A percentile compares a stretch with the other conserved stretches of the same genome.
Evolutionary conservation across 2,329 filamentous ascomycete genomes (phyloP).

Genomic region (Colletotrichum salicis): DNA sequence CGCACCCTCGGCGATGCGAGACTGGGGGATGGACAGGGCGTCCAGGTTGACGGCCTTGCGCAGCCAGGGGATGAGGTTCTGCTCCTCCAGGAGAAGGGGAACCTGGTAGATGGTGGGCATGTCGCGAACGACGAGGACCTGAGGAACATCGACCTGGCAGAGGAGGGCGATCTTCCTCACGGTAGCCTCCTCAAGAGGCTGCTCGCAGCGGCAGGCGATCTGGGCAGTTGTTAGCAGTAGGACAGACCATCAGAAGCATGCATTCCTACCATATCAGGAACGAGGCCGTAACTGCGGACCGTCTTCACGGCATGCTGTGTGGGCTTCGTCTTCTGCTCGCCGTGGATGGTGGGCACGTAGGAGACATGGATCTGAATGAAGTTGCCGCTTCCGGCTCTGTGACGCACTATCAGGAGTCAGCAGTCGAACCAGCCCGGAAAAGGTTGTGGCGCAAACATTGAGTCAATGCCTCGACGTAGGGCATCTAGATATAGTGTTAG

Average conservation of each 20-base stretch:
- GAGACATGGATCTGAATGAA: slow-evolving; percentile 92
- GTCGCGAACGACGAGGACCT: slow-evolving; percentile 90
- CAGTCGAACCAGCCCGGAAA: not conserved
- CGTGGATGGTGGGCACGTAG: slow-evolving; percentile 77
- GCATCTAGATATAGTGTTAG: slow-evolving; percentile 55
- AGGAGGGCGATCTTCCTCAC: slow-evolving; percentile 89
- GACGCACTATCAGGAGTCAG: slow-evolving; percentile 57
- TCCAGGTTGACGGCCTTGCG: slow-evolving; percentile 73
- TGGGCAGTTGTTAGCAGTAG: slow-evolving; percentile 43
- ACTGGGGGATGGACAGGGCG: slow-evolving; percentile 60
- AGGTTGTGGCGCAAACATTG: slow-evolving; percentile 56
- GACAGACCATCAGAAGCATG: not conserved
- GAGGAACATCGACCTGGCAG: slow-evolving; percentile 86
- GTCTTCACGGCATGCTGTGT: slow-evolving; percentile 91
- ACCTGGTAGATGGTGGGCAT: slow-evolving; percentile 94
- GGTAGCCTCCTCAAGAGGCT: slow-evolving; percentile 76
- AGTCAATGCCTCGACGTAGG: slow-evolving; percentile 87
- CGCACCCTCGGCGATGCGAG: slow-evolving; percentile 68
- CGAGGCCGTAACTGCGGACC: slow-evolving; percentile 82
- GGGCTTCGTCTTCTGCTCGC: slow-evolving; percentile 95
- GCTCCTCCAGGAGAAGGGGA: slow-evolving; percentile 87
- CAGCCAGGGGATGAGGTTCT: slow-evolving; percentile 78
- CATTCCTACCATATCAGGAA: slow-evolving; percentile 72
- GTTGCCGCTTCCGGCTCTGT: slow-evolving; percentile 78
- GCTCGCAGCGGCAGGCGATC: slow-evolving; percentile 94